Percentiles rank a stretch among this genome's conserved stretches.
Evolutionary conservation across 129 eudicot genomes (phyloP).

Genomic region (Deinandra increscens): DNA sequence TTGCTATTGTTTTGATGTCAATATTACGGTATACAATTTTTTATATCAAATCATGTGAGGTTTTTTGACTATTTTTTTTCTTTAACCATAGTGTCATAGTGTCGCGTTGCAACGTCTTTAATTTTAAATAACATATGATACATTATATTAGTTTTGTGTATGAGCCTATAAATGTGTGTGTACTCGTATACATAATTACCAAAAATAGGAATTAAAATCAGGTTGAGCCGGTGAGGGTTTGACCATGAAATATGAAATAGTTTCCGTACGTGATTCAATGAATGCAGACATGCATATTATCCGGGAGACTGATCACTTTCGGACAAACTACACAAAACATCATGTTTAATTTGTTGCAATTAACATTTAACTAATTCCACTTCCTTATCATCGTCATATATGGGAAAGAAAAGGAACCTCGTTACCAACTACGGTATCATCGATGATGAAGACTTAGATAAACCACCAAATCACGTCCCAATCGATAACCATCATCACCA

Average conservation of each 20-base stretch:
- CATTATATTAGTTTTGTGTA: no score
- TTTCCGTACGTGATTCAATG: constrained; percentile 35
- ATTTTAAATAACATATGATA: no score
- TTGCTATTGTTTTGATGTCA: no score
- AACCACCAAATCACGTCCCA: constrained; percentile 21
- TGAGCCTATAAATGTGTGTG: neutral
- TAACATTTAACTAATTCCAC: constrained; percentile 4
- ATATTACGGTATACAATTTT: no score
- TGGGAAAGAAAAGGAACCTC: constrained; percentile 51
- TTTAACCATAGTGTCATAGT: no score
- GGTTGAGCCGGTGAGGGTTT: constrained; percentile 16
- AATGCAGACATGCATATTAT: constrained; percentile 19
- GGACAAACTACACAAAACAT: constrained; percentile 32
- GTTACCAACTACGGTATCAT: constrained; percentile 25
- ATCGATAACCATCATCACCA: constrained; percentile 16
- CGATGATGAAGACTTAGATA: constrained; percentile 12
- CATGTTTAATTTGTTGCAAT: constrained; percentile 20
- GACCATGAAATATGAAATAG: no score
- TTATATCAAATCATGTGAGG: no score
- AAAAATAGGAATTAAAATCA: constrained; percentile 28
- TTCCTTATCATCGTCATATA: no score
- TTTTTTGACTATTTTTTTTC: no score
- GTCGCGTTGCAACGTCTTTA: no score
- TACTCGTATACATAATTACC: neutral
- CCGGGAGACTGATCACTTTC: constrained; percentile 23